Base-by-base conservation (phyloP, 352 stramenopile species). In the Pythium grandisporangium region DNA sequence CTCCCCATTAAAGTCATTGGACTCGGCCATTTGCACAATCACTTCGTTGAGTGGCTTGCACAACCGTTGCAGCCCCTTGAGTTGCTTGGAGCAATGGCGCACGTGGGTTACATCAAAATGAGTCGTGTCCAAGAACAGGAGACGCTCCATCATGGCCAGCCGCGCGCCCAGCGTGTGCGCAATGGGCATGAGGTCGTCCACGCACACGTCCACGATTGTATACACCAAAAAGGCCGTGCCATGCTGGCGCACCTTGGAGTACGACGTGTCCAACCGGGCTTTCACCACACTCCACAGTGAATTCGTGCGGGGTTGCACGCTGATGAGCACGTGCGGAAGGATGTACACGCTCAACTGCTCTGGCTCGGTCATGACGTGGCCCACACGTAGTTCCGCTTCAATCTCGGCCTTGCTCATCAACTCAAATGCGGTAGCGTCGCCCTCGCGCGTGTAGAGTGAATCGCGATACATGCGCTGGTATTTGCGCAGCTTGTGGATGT, bases 191-290 rank as follows among this genome's bases (percentile, higher is more conserved):
- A 91, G 46, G 32, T 90, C 75, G 36, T 93, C 79, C 11, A 91
- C 79, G 11, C 80, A 82, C 10, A 71, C 76, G 48, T 95, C 81
- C 5, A 95, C 53, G 30, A 95, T 84, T 17, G 79, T 70, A 45
- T 92, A 82, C 4, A 81, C 67, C 11, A 91, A 48, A 44, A 93
- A 91, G 7, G 55, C 48, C 2, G 77, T 56, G 17, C 73, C 71
- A 39, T 82, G 77, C 55, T 93, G 81, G 5, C 78, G 75, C 37
- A 92, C 66, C 44, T 88, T 85, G 5, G 75, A 89, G 62, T 92
- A 92, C 19, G 75, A 88, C 13, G 66, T 84, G 30, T 84, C 67
- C 24, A 89, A 42, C 4, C 73, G 64, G 1, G 65, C 44, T 37
- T 90, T 86, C 17, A 88, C 57, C 2, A 69, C 66, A 6, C 56